Base-by-base conservation (phyloP, 116 monocot genomes). In the Papilionanthe hybrid region DNA sequence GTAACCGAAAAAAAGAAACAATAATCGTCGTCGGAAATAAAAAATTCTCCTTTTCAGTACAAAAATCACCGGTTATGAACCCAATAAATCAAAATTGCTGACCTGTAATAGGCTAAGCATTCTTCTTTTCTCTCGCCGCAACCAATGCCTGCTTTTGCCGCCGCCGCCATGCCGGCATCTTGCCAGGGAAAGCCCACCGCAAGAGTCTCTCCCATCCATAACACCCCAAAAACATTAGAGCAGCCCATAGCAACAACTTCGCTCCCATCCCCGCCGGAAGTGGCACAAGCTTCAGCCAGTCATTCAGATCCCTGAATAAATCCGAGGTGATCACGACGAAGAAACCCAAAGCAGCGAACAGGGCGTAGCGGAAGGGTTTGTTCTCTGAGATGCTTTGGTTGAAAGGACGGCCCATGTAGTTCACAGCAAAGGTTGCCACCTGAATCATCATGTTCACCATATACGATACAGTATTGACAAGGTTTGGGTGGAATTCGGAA, bases 361-460 rank as follows among this genome's bases (percentile, higher is more conserved):
- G 49, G 0, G 99, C 99, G 83, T 80, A 85, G 81, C 88, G 78
- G 83, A 99, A 99, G 15, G 93, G 93, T 78, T 84, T 95, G 87
- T 95, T 95, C 80, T 99, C 99, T 13, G 88, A 79, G 76, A 95
- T 93, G 43, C 93, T 86, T 82, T 95, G 95, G 80, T 99, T 99
- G 76, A 95, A 99, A 10, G 99, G 95, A 11, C 90, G 95, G 32
- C 99, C 99, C 89, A 99, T 99, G 83, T 95, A 99, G 78, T 99
- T 99, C 25, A 99, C 99, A 7, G 98, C 95, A 78, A 99, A 99
- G 18, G 98, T 99, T 5, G 98, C 98, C 11, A 99, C 98, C 81
- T 99, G 98, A 82, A 99, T 99, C 98, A 99, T 99, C 99, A 99
- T 93, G 81, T 99, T 99, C 79, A 93, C 99, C 93, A 99, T 99